Evolutionary conservation across 2,329 filamentous ascomycete genomes (phyloP), one percentile per base, ranked within the genome.

Genomic region (Aureobasidium sp.): DNA sequence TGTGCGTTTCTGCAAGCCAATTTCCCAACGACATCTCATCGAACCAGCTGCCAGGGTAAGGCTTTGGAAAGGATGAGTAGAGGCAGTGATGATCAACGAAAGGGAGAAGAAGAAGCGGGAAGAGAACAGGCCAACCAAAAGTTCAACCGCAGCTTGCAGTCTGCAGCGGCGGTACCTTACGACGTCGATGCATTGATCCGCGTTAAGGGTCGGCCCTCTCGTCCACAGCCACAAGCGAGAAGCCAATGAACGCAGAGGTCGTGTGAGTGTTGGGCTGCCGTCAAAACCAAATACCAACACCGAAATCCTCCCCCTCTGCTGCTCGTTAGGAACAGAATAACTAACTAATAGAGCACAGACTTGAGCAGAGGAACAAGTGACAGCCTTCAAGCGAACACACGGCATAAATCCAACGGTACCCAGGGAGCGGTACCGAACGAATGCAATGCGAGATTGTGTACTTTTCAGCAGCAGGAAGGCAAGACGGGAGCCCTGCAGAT

Each of bases 141-240:
- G 25, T 55, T 55, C 51, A 55, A 55, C 51, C 51, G 38, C 51
- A 55, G 37, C 51, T 23, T 43, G 25, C 51, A 42, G 15, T 17
- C 27, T 55, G 51, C 51, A 55, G 51, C 50, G n/a, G 35, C 51
- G 37, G 51, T 55, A 55, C 51, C 51, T 43, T 42, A 43, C 49
- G 51, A 55, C 27, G 51, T 19, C 13, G 51, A 29, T 55, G 38
- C 51, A 55, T 23, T 43, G 51, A 55, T 55, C 37, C 40, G 51
- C 51, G 27, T 43, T 43, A 33, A 54, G 51, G 38, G 27, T 33
- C 38, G 38, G 51, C 25, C 51, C 51, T 54, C 50, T 31, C 17
- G 38, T 55, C 27, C 37, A 40, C 51, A 33, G 51, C 51, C 37
- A 55, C 51, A 42, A 55, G 38, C 38, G 51, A 40, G 27, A 55